These are phyloP conservation scores for Cryptococcus sp. DNA, from an alignment of 1,284 basidiomycete genomes.

Conservation along the genomic window DNA sequence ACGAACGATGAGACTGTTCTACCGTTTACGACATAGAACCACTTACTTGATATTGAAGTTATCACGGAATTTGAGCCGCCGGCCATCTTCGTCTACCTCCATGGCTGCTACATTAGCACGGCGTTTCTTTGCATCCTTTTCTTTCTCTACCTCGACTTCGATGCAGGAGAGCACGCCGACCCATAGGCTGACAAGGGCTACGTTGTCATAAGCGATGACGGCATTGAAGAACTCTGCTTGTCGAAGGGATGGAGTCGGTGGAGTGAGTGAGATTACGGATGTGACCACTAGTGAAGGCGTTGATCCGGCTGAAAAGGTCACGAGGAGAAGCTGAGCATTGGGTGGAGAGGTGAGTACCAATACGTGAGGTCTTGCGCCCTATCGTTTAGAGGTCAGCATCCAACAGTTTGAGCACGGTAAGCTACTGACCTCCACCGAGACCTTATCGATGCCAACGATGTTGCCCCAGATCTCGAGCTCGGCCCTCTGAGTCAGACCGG, in stretches of 20 bases:
- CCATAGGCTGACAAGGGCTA: slow-evolving; percentile 48
- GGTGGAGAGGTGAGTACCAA: slow-evolving; percentile 48
- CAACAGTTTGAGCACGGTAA: not conserved
- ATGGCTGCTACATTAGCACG: slow-evolving; percentile 13
- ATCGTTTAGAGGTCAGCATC: not conserved
- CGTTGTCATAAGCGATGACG: slow-evolving; percentile 33
- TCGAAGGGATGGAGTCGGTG: slow-evolving; percentile 40
- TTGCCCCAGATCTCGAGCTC: slow-evolving; percentile 49
- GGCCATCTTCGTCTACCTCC: slow-evolving; percentile 16
- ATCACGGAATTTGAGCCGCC: slow-evolving; percentile 37
- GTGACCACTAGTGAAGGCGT: slow-evolving; percentile 35
- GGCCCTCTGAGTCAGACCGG: slow-evolving; percentile 33
- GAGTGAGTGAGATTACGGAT: slow-evolving; percentile 30
- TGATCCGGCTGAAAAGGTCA: slow-evolving; percentile 25
- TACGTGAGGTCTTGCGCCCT: slow-evolving; percentile 46
- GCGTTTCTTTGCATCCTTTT: slow-evolving; percentile 33
- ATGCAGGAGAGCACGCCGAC: slow-evolving; percentile 47
- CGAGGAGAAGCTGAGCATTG: slow-evolving; percentile 43
- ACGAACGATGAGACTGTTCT: not conserved
- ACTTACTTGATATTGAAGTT: slow-evolving; percentile 52
- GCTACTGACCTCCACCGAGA: slow-evolving; percentile 39
- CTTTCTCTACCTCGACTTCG: slow-evolving; percentile 47
- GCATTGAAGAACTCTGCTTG: slow-evolving; percentile 50
- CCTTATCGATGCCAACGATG: slow-evolving; percentile 42
- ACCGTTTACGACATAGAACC: not conserved